Conservation (phyloP, 108 stramenopile genomes). For the Fistulifera pelliculosa region DNA sequence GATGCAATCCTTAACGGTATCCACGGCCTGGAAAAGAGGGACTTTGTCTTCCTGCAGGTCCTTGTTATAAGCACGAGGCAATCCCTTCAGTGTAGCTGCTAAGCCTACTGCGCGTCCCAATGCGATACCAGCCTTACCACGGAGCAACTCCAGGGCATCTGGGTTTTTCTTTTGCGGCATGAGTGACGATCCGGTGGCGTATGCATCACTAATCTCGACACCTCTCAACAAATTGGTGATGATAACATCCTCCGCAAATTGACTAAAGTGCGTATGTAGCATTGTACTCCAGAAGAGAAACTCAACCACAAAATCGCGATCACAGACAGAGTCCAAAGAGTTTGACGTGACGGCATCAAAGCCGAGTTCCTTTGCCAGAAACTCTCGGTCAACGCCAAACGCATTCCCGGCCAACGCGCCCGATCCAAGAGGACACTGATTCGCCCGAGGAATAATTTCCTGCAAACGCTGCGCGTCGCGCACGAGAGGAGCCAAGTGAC, state of each 20-base stretch:
- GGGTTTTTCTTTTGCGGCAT: slow-evolving; percentile 99
- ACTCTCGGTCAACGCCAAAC: slow-evolving; percentile 94
- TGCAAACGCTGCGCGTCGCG: slow-evolving; percentile 90
- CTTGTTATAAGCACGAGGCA: slow-evolving; percentile 99
- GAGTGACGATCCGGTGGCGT: slow-evolving; percentile 95
- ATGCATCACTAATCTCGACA: slow-evolving; percentile 93
- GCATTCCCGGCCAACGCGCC: slow-evolving; percentile 98
- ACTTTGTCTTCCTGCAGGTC: slow-evolving; percentile 99
- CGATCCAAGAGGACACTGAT: slow-evolving; percentile 91
- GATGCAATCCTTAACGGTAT: slow-evolving; percentile 91
- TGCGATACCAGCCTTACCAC: slow-evolving; percentile 96
- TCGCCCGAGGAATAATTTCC: slow-evolving; percentile 83
- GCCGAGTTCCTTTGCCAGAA: slow-evolving; percentile 85
- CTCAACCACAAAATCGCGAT: slow-evolving; percentile 98
- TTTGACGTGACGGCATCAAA: slow-evolving; percentile 92
- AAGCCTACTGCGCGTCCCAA: slow-evolving; percentile 87
- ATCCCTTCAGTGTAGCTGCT: slow-evolving; percentile 91
- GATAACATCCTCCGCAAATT: slow-evolving; percentile 98
- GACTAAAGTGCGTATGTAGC: slow-evolving; percentile 87
- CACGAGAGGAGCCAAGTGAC: slow-evolving; percentile 84
- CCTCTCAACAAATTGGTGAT: slow-evolving; percentile 89
- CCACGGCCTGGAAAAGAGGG: slow-evolving; percentile 90
- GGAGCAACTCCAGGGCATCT: slow-evolving; percentile 95
- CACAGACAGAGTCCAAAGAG: slow-evolving; percentile 94
- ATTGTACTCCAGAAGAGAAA: slow-evolving; percentile 96